These are phyloP conservation scores for Adansonia madagascariensis DNA, from an alignment of 441 rosid species.

Conservation along the genomic window DNA sequence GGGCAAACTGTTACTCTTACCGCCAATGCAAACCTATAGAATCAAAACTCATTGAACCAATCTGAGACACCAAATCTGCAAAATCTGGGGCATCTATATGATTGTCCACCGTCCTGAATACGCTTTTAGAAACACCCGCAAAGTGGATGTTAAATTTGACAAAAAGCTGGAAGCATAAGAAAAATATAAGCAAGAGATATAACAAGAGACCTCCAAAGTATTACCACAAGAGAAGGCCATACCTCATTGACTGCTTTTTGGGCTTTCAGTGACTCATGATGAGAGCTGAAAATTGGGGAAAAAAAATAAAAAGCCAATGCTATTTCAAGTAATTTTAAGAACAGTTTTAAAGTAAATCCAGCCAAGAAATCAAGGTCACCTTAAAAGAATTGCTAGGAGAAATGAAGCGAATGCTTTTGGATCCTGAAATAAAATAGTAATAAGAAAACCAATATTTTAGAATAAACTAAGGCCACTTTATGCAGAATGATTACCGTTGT, in stretches of 20 bases:
- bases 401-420: slow-evolving; percentile 78
- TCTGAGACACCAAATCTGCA: slow-evolving; percentile 81
- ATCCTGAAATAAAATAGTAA: slow-evolving; percentile 66
- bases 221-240: slow-evolving; percentile 30
- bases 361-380: slow-evolving; percentile 49
- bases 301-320: slow-evolving; percentile 29
- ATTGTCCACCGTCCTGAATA: slow-evolving; percentile 67
- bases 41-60: slow-evolving; percentile 92
- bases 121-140: slow-evolving; percentile 85
- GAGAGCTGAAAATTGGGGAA: slow-evolving; percentile 66
- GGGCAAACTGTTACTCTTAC: slow-evolving; percentile 44
- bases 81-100: slow-evolving; percentile 71
- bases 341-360: slow-evolving; percentile 23
- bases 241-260: slow-evolving; percentile 98
- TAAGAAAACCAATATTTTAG: slow-evolving; percentile 34
- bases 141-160: slow-evolving; percentile 98
- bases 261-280: slow-evolving; percentile 91
- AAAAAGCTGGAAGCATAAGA: slow-evolving; percentile 73
- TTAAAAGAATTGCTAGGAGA: slow-evolving; percentile 89
- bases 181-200: slow-evolving; percentile 29
- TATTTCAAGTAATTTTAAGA: slow-evolving; percentile 17
- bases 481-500: slow-evolving; percentile 62
- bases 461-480: slow-evolving; percentile 31
- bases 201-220: slow-evolving; percentile 11
- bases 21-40: slow-evolving; percentile 95